Percentiles rank a stretch among this genome's conserved stretches.
phyloP scores from a whole-genome alignment of 148 eudicot genomes.

The Cornus kousa region DNA sequence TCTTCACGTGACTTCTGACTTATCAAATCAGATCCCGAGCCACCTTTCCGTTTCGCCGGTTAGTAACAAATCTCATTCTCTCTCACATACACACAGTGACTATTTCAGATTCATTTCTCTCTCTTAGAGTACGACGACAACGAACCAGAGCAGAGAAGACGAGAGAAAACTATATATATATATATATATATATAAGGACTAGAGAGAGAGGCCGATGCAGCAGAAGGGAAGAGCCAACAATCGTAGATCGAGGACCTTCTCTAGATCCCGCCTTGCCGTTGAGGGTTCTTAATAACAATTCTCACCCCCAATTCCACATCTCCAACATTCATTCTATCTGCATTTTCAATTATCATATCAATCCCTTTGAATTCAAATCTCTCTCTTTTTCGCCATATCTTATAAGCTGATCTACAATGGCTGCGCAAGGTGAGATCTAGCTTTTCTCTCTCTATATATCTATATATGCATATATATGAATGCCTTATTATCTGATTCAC shows the following conservation, averaged over 20 bases:
- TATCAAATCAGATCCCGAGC: too few relatives aligned
- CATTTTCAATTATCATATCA: not conserved
- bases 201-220: constrained; percentile 24
- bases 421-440: constrained; percentile 35
- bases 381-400: not conserved
- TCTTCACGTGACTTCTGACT: too few relatives aligned
- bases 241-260: constrained; percentile 79
- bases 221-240: constrained; percentile 66
- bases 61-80: too few relatives aligned
- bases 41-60: too few relatives aligned
- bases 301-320: not conserved
- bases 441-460: not conserved
- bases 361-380: too few relatives aligned
- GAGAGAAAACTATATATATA: too few relatives aligned
- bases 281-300: constrained; percentile 51
- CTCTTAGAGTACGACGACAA: too few relatives aligned
- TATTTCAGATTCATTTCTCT: too few relatives aligned
- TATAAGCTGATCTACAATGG: constrained; percentile 19
- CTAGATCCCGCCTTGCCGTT: constrained; percentile 89
- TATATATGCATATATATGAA: too few relatives aligned
- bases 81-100: too few relatives aligned
- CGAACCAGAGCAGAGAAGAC: too few relatives aligned
- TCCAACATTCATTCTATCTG: not conserved
- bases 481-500: not conserved
- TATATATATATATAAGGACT: too few relatives aligned